Conservation (phyloP, 306 rosid species). For the Albizia julibrissin region DNA sequence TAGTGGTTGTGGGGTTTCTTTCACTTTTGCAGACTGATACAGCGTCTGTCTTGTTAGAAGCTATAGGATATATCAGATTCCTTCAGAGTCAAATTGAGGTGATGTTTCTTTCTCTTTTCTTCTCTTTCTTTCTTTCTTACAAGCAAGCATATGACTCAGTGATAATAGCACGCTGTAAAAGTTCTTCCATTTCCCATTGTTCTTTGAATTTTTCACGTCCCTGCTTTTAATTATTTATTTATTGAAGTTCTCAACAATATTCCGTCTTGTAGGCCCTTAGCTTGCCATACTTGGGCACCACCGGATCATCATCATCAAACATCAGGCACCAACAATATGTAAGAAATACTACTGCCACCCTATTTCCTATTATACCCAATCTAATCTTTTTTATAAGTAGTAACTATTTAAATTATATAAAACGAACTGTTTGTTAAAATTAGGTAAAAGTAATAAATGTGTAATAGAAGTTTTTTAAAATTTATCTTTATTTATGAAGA, state of each 20-base stretch:
- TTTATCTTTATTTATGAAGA: no score
- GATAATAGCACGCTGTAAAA: slow-evolving; percentile 40
- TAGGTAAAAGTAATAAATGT: no score
- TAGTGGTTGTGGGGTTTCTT: slow-evolving; percentile 35
- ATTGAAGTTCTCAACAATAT: slow-evolving; percentile 37
- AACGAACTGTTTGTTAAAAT: no score
- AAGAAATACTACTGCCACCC: slow-evolving; percentile 38
- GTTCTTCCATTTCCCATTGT: slow-evolving; percentile 35
- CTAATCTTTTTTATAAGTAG: no score
- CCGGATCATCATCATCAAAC: slow-evolving; percentile 56
- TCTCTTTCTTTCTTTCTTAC: slow-evolving; percentile 25
- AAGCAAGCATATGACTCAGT: slow-evolving; percentile 43
- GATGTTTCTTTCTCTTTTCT: slow-evolving; percentile 41
- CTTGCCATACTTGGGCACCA: slow-evolving; percentile 69
- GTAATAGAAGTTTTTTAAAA: no score
- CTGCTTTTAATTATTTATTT: neutral
- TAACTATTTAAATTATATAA: no score
- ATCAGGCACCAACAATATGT: slow-evolving; percentile 60
- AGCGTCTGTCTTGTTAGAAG: slow-evolving; percentile 99
- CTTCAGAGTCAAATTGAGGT: slow-evolving; percentile 99
- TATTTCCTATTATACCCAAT: neutral
- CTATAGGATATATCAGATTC: slow-evolving; percentile 99
- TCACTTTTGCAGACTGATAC: slow-evolving; percentile 98
- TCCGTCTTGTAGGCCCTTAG: slow-evolving; percentile 66
- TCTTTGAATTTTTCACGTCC: neutral